Base-by-base conservation (phyloP, 495 filamentous ascomycete species). In the Pyrenula massariospora region DNA sequence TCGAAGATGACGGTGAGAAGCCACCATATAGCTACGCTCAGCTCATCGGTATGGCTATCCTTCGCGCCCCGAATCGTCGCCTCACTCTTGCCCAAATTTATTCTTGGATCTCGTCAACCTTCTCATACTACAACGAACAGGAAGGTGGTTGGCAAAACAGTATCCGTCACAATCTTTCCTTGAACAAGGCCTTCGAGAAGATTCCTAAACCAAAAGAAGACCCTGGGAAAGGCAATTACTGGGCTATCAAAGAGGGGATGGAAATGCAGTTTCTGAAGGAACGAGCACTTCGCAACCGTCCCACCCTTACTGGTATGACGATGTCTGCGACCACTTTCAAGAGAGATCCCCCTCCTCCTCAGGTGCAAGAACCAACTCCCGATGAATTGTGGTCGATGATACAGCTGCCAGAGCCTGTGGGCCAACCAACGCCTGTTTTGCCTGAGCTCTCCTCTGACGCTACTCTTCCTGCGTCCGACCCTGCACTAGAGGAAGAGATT, bases 171-270 rank as follows among this genome's bases (percentile, higher is more conserved):
- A 98, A 98, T 59, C 83, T 98, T n/a, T 95, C 89, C 63, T 75
- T 97, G 22, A 96, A 96, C 73, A 96, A 96, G 68, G 86, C 87
- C n/a, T 97, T 98, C 59, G 83, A 91, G 60, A 97, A 96, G 69
- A 87, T 94, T 66, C 90, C 96, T 68, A 80, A 92, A 54, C 93
- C 93, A 22, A 97, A 97, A 72, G 91, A 96, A 70, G 93, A 98
- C 65, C 90, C 91, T 0, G 93, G 93, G 55, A 97, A 97, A 70
- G 93, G 93, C n/a, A 91, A 96, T 69, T 97, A 98, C 70, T 98
- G 93, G 93, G 80, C 82, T 15, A 95, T 98, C 62, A 81, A 89
- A 63, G 77, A 81, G n/a, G 93, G 93, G 0, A 84, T 85, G 69
- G 93, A 98, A 67, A 73, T 82, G 21, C 84, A 91, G 56, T 96